Evolutionary conservation across 495 filamentous ascomycete genomes (phyloP).

Genomic region (Aspergillus hancockii): DNA sequence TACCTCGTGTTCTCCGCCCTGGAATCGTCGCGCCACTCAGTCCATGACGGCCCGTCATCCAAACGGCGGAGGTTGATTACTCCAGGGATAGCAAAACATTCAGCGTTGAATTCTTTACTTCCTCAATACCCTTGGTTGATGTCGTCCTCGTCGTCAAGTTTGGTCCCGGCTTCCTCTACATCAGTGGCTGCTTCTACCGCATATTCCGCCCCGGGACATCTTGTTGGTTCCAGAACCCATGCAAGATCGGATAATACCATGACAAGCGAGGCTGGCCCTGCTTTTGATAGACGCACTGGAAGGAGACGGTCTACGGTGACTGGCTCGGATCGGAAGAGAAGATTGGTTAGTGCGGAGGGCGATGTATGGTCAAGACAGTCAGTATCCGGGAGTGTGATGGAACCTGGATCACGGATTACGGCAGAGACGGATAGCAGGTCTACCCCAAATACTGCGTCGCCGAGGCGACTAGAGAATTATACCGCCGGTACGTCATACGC

Average conservation of each 20-base stretch:
- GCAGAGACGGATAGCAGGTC: slow-evolving; percentile 26
- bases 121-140: slow-evolving; percentile 16
- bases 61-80: slow-evolving; percentile 51
- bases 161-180: slow-evolving; percentile 17
- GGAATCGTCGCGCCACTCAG: slow-evolving; percentile 28
- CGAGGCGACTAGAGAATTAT: slow-evolving; percentile 13
- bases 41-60: slow-evolving; percentile 33
- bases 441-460: slow-evolving; percentile 23
- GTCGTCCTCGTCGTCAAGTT: slow-evolving; percentile 29
- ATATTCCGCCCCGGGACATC: slow-evolving; percentile 10
- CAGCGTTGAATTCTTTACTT: neutral
- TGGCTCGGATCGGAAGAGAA: slow-evolving; percentile 41
- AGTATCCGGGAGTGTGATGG: slow-evolving; percentile 17
- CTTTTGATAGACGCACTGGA: slow-evolving; percentile 19
- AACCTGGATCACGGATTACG: slow-evolving; percentile 19
- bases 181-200: slow-evolving; percentile 9
- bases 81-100: slow-evolving; percentile 16
- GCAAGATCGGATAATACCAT: slow-evolving; percentile 20
- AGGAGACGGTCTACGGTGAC: slow-evolving; percentile 26
- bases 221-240: slow-evolving; percentile 17
- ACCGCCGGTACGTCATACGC: slow-evolving; percentile 33
- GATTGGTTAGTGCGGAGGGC: slow-evolving; percentile 33
- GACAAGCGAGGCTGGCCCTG: slow-evolving; percentile 23
- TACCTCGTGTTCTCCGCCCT: slow-evolving; percentile 13
- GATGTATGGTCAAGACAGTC: slow-evolving; percentile 29